phyloP scores from a whole-genome alignment of 805 yeast genomes.

The Hanseniaspora meyeri region DNA sequence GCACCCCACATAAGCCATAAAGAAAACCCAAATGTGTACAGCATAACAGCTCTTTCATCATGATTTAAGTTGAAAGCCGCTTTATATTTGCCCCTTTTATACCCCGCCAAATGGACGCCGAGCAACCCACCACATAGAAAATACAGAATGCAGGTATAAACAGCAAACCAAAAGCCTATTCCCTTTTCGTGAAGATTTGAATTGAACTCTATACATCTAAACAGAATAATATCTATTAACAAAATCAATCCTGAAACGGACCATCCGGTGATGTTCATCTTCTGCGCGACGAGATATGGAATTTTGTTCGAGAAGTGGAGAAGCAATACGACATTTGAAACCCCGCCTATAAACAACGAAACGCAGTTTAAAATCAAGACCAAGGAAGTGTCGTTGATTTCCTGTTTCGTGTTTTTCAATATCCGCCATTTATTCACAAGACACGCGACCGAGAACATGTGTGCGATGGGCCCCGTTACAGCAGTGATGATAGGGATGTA shows the following conservation, averaged over 20 bases:
- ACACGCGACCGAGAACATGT: constrained; percentile 60
- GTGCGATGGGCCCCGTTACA: constrained; percentile 67
- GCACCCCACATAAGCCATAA: constrained; percentile 67
- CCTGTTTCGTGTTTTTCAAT: constrained; percentile 20
- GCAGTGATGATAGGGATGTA: constrained; percentile 67
- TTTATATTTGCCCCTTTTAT: constrained; percentile 45
- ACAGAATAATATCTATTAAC: constrained; percentile 30
- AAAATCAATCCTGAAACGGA: constrained; percentile 44
- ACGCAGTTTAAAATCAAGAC: constrained; percentile 47
- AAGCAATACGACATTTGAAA: constrained; percentile 57
- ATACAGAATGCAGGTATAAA: constrained; percentile 51
- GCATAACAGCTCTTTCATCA: constrained; percentile 62
- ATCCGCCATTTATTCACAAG: constrained; percentile 57
- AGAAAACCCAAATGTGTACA: constrained; percentile 51
- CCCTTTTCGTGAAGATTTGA: constrained; percentile 24
- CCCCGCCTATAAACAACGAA: constrained; percentile 50
- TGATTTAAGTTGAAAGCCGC: constrained; percentile 55
- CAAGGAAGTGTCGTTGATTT: constrained; percentile 30
- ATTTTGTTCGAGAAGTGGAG: constrained; percentile 54
- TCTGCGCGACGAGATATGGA: constrained; percentile 49
- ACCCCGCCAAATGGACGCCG: constrained; percentile 51
- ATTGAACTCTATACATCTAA: constrained; percentile 19
- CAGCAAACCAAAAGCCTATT: constrained; percentile 73
- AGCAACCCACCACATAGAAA: constrained; percentile 43
- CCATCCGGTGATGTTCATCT: constrained; percentile 54